These are phyloP conservation scores for Penicillium lividum DNA, from an alignment of 495 filamentous ascomycete species.

Conservation along the genomic window DNA sequence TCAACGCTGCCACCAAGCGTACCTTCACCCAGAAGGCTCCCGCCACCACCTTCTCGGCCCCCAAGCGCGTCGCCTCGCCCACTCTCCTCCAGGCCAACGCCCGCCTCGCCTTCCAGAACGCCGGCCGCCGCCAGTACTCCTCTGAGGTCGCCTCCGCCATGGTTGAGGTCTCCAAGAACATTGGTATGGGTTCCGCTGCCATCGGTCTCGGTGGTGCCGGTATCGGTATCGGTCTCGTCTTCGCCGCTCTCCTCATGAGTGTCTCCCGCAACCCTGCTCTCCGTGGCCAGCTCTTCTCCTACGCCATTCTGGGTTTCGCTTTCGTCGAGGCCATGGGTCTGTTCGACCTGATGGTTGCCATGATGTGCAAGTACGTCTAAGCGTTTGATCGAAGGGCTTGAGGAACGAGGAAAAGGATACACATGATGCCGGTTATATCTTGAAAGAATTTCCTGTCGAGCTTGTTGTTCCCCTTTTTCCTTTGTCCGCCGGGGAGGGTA, in stretches of 20 bases:
- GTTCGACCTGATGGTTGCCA: constrained; percentile 90
- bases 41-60: constrained; percentile 52
- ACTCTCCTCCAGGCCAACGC: constrained; percentile 61
- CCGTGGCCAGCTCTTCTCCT: constrained; percentile 88
- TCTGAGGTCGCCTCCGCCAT: constrained; percentile 82
- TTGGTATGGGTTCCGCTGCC: constrained; percentile 82
- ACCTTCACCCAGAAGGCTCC: constrained; percentile 58
- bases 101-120: constrained; percentile 62
- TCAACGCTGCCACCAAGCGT: constrained; percentile 65
- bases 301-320: constrained; percentile 91
- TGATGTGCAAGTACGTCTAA: constrained; percentile 74
- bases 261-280: constrained; percentile 88
- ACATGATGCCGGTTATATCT: constrained; percentile 12
- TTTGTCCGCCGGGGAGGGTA: constrained; percentile 35
- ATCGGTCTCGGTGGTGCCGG: constrained; percentile 89
- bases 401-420: constrained; percentile 19
- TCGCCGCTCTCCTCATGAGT: constrained; percentile 79
- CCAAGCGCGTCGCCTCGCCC: constrained; percentile 67
- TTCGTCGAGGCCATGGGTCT: constrained; percentile 94
- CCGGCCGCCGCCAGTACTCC: constrained; percentile 68
- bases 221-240: constrained; percentile 92
- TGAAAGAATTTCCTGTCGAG: constrained; percentile 16
- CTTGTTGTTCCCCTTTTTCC: constrained; percentile 12
- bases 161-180: constrained; percentile 84
- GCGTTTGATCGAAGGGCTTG: constrained; percentile 24